Evolutionary conservation across 208 protist species (phyloP), one percentile per base, ranked within the genome.

Genomic region (Leishmania gerbilli): DNA sequence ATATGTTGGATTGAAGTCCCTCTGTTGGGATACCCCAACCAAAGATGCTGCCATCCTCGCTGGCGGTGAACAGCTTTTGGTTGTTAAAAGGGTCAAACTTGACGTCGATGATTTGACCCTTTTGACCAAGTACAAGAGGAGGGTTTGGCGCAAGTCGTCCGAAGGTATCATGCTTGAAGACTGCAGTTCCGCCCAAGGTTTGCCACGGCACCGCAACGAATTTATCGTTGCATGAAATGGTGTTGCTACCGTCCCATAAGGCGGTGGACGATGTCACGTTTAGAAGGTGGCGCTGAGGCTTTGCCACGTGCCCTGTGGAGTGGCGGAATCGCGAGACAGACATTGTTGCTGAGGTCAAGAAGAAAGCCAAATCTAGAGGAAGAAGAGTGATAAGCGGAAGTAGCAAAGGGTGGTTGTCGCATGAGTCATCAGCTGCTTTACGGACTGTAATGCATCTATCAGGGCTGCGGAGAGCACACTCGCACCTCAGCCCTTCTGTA

Each of bases 51-150:
- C 88, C 85, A 76, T 98, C 94, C 69, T 95, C 91, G 74, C 89
- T 92, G 60, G 88, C 93, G 2, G 93, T 96, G 40, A 93, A 94
- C 2, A 98, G 80, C 47, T 91, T 80, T n/a, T 84, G 79, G 24
- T 55, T 47, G 67, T 97, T 84, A 77, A 97, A 97, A 31, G 93
- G 94, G 74, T 95, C 85, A 53, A 96, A 98, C 13, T 84, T 85
- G 31, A 91, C 78, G 71, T 97, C 93, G 67, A 97, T 94, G 45
- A 97, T 83, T 8, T 86, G 74, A 34, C 91, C 92, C 19, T 80
- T 79, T 69, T 98, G 94, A 0, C 92, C 95, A 37, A 85, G 75
- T 13, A 97, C 24, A 60, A 93, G 71, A 21, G 91, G 90, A 34
- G 85, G 87, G 45, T 83, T 90, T 7, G 80, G 56, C 1, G 87